Evolutionary conservation across 306 rosid species (phyloP).

Genomic region (Vigna angularis): DNA sequence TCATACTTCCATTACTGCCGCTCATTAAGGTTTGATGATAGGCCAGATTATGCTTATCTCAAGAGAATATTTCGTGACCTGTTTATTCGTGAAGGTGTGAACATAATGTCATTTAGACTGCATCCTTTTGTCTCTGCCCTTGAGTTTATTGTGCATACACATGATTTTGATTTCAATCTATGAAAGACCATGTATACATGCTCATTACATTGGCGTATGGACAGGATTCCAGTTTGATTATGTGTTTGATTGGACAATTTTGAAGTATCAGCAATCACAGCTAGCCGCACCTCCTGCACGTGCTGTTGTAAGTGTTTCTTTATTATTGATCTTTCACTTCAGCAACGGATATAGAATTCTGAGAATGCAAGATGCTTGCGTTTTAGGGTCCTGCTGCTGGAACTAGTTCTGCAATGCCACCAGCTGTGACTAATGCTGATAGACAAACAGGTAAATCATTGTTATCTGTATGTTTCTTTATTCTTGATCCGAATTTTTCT

Average conservation of each 20-base stretch:
- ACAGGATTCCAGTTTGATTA: conserved; percentile 92
- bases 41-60: conserved; percentile 89
- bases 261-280: conserved; percentile 57
- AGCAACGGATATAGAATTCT: conserved; percentile 8
- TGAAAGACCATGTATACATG: conserved; percentile 1
- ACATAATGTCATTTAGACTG: not conserved
- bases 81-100: conserved; percentile 85
- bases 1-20: conserved; percentile 93
- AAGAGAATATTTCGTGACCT: conserved; percentile 87
- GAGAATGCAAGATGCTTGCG: conserved; percentile 9
- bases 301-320: conserved; percentile 51
- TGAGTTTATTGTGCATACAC: conserved; percentile 7
- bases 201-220: conserved; percentile 37
- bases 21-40: conserved; percentile 84
- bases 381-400: conserved; percentile 72
- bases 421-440: conserved; percentile 55
- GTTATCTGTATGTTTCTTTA: not conserved
- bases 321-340: conserved; percentile 10
- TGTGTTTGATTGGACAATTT: conserved; percentile 42
- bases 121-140: conserved; percentile 19
- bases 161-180: conserved; percentile 9
- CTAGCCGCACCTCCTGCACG: conserved; percentile 83
- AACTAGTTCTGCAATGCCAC: conserved; percentile 83
- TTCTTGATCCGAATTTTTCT: not conserved
- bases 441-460: conserved; percentile 68